Percentiles rank a stretch among this genome's conserved stretches.
Evolutionary conservation across 1,284 basidiomycete genomes (phyloP).

Genomic region (Trichosporon sp.): DNA sequence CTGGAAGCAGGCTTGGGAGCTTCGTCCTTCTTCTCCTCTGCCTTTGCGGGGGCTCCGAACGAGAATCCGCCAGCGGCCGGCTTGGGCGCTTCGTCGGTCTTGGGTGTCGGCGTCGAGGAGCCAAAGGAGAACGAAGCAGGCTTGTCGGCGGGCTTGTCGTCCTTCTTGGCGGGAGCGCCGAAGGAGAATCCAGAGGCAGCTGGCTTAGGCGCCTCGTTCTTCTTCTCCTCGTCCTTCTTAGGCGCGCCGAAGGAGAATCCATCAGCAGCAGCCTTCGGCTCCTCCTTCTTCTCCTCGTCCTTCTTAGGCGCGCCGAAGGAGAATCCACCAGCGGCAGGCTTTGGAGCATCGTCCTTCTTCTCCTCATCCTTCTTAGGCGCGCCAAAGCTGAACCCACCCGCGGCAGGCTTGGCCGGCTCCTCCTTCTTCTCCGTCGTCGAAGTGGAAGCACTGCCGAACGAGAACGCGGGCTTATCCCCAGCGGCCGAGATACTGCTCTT

Average conservation of each 20-base stretch:
- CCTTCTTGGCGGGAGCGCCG: neutral
- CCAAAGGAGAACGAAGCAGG: constrained; percentile 22
- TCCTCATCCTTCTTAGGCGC: too few species aligned
- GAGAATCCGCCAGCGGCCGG: constrained; percentile 8
- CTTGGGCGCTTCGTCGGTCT: constrained; percentile 8
- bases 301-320: constrained; percentile 16
- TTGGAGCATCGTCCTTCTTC: too few species aligned
- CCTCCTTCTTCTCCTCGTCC: constrained; percentile 18
- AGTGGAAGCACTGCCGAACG: neutral
- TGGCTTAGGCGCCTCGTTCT: neutral
- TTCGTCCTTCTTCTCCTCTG: constrained; percentile 8
- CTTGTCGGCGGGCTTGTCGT: constrained; percentile 10
- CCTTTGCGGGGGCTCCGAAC: constrained; percentile 12
- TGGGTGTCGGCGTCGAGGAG: neutral
- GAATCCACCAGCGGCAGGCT: neutral
- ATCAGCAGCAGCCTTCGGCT: neutral
- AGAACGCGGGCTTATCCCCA: neutral
- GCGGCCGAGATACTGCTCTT: neutral
- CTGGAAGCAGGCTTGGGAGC: constrained; percentile 12
- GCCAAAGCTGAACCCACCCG: too few species aligned
- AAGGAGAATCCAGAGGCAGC: constrained; percentile 21
- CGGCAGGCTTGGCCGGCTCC: neutral
- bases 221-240: neutral
- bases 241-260: constrained; percentile 23
- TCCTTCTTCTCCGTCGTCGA: neutral